Evolutionary conservation across 352 stramenopile genomes (phyloP).

Genomic region (Phytopythium sindhum): DNA sequence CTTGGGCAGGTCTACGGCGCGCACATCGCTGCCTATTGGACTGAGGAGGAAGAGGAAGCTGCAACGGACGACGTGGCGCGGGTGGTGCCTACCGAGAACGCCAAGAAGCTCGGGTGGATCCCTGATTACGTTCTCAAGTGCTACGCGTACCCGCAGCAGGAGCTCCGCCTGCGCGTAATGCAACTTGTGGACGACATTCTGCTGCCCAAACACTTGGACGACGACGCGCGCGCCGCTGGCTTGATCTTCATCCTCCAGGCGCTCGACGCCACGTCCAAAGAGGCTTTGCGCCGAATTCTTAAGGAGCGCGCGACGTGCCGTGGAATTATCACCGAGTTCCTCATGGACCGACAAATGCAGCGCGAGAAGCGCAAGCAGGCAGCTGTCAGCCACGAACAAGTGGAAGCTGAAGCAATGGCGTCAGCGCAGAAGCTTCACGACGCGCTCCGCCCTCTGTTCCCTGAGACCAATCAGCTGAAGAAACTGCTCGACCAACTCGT

Average conservation of each 20-base stretch:
- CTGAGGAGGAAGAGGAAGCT: slow-evolving; percentile 15
- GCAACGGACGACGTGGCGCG: slow-evolving; percentile 14
- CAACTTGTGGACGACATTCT: slow-evolving; percentile 85
- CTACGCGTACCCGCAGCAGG: slow-evolving; percentile 81
- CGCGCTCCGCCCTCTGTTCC: slow-evolving; percentile 49
- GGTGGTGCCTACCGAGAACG: slow-evolving; percentile 28
- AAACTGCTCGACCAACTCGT: slow-evolving; percentile 63
- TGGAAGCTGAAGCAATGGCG: slow-evolving; percentile 16
- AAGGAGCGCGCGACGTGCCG: slow-evolving; percentile 59
- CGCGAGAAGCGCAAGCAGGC: slow-evolving; percentile 24
- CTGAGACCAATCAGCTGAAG: slow-evolving; percentile 45
- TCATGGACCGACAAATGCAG: slow-evolving; percentile 41
- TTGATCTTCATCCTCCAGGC: slow-evolving; percentile 71
- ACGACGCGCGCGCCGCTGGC: slow-evolving; percentile 51
- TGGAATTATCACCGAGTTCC: slow-evolving; percentile 27
- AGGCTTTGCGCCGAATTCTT: slow-evolving; percentile 70
- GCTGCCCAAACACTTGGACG: slow-evolving; percentile 60
- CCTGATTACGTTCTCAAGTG: slow-evolving; percentile 84
- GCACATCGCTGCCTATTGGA: slow-evolving; percentile 65
- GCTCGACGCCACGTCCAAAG: slow-evolving; percentile 57
- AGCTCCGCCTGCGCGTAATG: slow-evolving; percentile 77
- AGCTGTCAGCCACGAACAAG: neutral
- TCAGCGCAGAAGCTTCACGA: slow-evolving; percentile 32
- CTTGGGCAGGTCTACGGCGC: slow-evolving; percentile 77
- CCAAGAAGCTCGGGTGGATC: slow-evolving; percentile 80